Evolutionary conservation across 768 basidiomycete genomes (phyloP), one percentile per base, ranked within the genome.

Genomic region (Pleurotus tuoliensis): DNA sequence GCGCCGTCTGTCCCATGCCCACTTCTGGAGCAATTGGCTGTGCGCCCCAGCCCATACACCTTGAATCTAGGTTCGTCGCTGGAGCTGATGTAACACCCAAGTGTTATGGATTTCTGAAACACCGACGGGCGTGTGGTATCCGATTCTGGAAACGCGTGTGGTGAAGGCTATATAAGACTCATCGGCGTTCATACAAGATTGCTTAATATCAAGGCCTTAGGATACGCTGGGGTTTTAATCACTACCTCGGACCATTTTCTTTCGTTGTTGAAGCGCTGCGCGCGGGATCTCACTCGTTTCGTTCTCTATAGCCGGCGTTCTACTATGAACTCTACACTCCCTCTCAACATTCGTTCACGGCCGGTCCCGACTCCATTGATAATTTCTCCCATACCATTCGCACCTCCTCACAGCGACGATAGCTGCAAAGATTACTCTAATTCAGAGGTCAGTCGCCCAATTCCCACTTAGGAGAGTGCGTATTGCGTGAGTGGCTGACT

Each of bases 281-380:
- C 51, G 51, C 51, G 38, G 13, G 15, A 16, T 47, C 13, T 18
- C 46, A 13, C 25, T 47, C 46, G 16, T 47, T 47, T 52, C 16
- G 51, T 41, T 13, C 38, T 20, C 38, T 37, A 20, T 30, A 39
- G 11, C 16, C 24, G 38, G 9, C 34, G 41, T 37, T 41, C 37
- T 22, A 15, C 13, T 11, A 52, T 52, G 51, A 30, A 39, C 39
- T 18, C 37, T 24, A 30, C 51, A 25, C 34, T 40, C 51, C 38
- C 51, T 52, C 51, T 52, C 34, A 52, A 52, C 18, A 30, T 52
- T 52, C 51, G 51, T 18, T 20, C 37, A 22, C 51, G 51, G 51
- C 51, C 51, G 51, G 51, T 52, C 30, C 51, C 51, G 39, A 52
- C 51, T 13, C 51, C 51, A 15, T 41, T 52, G 51, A 37, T 40